phyloP scores from a whole-genome alignment of 1,284 basidiomycete genomes.

The Rhodotorula glutinis region DNA sequence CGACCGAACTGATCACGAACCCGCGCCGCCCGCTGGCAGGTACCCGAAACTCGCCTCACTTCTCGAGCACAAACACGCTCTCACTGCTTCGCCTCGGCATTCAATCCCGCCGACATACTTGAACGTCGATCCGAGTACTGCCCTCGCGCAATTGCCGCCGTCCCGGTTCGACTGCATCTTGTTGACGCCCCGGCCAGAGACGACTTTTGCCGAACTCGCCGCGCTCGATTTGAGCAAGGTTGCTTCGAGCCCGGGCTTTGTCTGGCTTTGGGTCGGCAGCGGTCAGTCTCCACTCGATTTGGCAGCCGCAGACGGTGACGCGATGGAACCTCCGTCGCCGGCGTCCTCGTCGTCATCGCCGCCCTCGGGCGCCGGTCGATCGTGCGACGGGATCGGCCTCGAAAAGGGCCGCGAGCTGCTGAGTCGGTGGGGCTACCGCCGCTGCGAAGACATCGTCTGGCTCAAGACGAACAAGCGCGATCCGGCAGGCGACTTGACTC shows the following conservation, averaged over 20 bases:
- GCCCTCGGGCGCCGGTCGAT: not conserved
- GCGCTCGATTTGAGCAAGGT: constrained; percentile 75
- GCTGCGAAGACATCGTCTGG: constrained; percentile 97
- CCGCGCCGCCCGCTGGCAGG: constrained; percentile 52
- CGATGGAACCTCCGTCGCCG: not conserved
- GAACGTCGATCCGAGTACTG: constrained; percentile 42
- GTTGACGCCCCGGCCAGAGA: constrained; percentile 75
- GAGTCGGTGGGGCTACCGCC: constrained; percentile 83
- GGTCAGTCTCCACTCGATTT: constrained; percentile 64
- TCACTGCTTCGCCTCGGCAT: constrained; percentile 28
- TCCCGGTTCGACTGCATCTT: constrained; percentile 89
- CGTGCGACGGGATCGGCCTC: constrained; percentile 56
- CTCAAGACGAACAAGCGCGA: constrained; percentile 73
- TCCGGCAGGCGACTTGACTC: constrained; percentile 22
- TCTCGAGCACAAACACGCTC: constrained; percentile 33
- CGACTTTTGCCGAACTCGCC: constrained; percentile 40
- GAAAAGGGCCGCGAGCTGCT: constrained; percentile 88
- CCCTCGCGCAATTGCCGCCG: constrained; percentile 57
- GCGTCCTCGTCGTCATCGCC: too few relatives aligned
- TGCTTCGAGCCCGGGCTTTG: constrained; percentile 84
- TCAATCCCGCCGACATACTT: constrained; percentile 66
- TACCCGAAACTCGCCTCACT: constrained; percentile 78
- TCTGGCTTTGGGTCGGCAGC: constrained; percentile 95
- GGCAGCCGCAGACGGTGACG: constrained; percentile 5
- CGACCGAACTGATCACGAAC: too few relatives aligned